Percentiles rank a stretch among this genome's conserved stretches.
Evolutionary conservation across 148 eudicot species (phyloP).

Genomic region (Polygonum aviculare): DNA sequence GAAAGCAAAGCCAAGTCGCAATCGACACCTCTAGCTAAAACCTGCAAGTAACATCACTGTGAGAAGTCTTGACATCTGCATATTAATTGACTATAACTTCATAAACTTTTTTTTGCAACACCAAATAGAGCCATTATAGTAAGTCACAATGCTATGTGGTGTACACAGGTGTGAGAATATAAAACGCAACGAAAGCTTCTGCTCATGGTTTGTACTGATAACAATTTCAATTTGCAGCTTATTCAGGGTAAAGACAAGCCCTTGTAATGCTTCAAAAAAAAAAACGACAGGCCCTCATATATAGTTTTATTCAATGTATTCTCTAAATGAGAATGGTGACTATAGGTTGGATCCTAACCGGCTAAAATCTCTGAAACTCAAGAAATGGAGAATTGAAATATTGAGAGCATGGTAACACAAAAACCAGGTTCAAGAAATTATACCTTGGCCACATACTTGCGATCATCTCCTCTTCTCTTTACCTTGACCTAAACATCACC

Average conservation of each 20-base stretch:
- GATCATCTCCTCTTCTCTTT: conserved; percentile 94
- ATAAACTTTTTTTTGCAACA: neutral
- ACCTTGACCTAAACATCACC: conserved; percentile 68
- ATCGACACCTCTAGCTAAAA: conserved; percentile 87
- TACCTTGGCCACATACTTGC: conserved; percentile 99
- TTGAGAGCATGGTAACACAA: neutral
- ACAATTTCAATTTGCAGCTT: neutral
- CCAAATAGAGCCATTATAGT: neutral
- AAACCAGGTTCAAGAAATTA: neutral
- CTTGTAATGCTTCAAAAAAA: no score
- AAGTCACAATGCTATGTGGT: neutral
- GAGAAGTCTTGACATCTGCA: conserved; percentile 11
- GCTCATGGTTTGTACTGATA: neutral
- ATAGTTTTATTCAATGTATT: no score
- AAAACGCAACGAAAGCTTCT: neutral
- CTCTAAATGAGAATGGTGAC: neutral
- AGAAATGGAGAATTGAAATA: neutral
- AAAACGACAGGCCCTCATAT: no score
- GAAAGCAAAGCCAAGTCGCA: conserved; percentile 93
- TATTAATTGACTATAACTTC: neutral
- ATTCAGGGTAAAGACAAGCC: neutral
- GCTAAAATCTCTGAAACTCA: neutral
- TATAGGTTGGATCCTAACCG: neutral
- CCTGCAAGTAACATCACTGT: conserved; percentile 40
- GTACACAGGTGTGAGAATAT: neutral